Percentiles rank a stretch among this genome's conserved stretches.
Evolutionary conservation across 2,329 filamentous ascomycete species (phyloP).

Genomic region (Fusarium sp.): DNA sequence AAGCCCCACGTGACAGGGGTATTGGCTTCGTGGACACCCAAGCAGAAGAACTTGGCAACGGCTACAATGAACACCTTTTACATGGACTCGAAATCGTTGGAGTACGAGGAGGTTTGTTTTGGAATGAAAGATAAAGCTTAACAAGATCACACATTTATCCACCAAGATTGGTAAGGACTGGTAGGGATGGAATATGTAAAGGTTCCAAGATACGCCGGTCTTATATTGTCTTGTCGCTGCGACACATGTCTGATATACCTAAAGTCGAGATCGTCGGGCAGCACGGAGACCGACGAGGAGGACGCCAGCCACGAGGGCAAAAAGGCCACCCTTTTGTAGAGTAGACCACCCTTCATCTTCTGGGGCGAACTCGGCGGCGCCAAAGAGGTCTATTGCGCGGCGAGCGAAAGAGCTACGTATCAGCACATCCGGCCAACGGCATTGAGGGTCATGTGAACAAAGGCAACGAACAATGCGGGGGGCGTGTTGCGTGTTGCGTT

Average conservation of each 20-base stretch:
- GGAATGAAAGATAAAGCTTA: neutral
- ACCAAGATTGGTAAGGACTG: neutral
- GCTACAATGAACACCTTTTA: neutral
- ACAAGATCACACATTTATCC: neutral
- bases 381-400: constrained; percentile 45
- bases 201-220: constrained; percentile 6
- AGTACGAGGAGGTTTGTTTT: neutral
- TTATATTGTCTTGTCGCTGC: constrained; percentile 26
- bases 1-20: constrained; percentile 45
- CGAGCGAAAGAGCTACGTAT: constrained; percentile 45
- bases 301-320: constrained; percentile 36
- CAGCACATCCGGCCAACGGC: constrained; percentile 46
- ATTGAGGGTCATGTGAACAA: constrained; percentile 23
- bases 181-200: neutral
- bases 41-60: neutral
- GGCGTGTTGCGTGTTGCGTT: constrained; percentile 26
- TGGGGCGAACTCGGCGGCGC: constrained; percentile 37
- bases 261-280: constrained; percentile 37
- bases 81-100: neutral
- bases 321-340: constrained; percentile 39
- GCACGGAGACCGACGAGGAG: constrained; percentile 38
- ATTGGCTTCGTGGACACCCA: constrained; percentile 10
- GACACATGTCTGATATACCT: constrained; percentile 9
- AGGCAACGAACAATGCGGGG: constrained; percentile 40
- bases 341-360: constrained; percentile 39